A percentile compares a stretch with the other conserved stretches of the same genome.
Conservation (phyloP, 352 stramenopile species). For the Aphanomyces astaci region DNA sequence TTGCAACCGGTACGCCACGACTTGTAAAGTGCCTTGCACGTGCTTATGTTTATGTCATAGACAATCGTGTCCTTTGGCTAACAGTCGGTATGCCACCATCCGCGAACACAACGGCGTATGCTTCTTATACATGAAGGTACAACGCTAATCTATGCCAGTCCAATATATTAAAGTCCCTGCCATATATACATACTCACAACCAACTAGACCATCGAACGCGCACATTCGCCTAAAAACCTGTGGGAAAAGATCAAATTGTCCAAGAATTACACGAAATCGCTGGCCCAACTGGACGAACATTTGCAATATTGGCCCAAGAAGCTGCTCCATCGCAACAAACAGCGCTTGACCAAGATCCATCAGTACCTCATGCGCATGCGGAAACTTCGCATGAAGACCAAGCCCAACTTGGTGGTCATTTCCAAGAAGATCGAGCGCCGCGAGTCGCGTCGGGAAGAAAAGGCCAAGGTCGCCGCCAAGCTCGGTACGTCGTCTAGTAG, state of each 20-base stretch:
- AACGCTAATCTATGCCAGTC: no score
- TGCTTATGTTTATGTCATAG: neutral
- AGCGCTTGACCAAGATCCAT: conserved; percentile 98
- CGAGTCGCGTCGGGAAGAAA: conserved; percentile 94
- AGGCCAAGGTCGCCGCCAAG: conserved; percentile 93
- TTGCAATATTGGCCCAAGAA: conserved; percentile 98
- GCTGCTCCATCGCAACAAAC: conserved; percentile 97
- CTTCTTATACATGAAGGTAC: conserved; percentile 95
- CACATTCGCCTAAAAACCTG: conserved; percentile 96
- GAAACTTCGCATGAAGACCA: conserved; percentile 94
- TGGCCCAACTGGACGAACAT: conserved; percentile 92
- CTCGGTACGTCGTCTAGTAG: conserved; percentile 64
- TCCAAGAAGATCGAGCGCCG: conserved; percentile 95
- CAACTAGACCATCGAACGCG: conserved; percentile 91
- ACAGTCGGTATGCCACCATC: conserved; percentile 97
- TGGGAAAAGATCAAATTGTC: conserved; percentile 98
- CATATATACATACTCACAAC: neutral
- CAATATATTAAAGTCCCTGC: neutral
- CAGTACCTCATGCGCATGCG: conserved; percentile 99
- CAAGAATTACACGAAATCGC: conserved; percentile 95
- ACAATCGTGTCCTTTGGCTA: conserved; percentile 92
- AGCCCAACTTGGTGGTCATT: conserved; percentile 90
- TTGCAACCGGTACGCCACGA: conserved; percentile 85
- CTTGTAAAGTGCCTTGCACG: neutral
- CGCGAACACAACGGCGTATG: conserved; percentile 94